Percentiles rank a stretch among this genome's conserved stretches.
Evolutionary conservation across 129 eudicot species (phyloP).

Genomic region (Arctium minus): DNA sequence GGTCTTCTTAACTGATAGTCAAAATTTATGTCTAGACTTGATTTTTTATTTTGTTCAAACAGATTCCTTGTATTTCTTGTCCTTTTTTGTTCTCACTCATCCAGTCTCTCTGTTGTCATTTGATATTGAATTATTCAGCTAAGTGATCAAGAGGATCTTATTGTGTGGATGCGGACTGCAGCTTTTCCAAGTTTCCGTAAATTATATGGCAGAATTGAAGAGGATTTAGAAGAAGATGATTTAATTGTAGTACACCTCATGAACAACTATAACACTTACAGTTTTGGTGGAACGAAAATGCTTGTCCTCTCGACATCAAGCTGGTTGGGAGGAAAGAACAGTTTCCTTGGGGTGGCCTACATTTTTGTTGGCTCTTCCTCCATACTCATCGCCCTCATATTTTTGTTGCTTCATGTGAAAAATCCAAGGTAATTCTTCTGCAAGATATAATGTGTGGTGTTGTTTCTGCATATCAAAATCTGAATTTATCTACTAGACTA

Average conservation of each 20-base stretch:
- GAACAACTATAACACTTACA: slow-evolving; percentile 87
- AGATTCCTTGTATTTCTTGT: background rate
- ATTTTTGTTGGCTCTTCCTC: slow-evolving; percentile 56
- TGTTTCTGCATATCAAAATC: slow-evolving; percentile 4
- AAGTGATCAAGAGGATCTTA: slow-evolving; percentile 91
- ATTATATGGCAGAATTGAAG: slow-evolving; percentile 80
- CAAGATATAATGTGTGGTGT: background rate
- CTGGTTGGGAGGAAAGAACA: slow-evolving; percentile 89
- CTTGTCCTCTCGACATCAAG: slow-evolving; percentile 82
- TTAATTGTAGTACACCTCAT: slow-evolving; percentile 42
- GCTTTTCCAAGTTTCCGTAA: slow-evolving; percentile 90
- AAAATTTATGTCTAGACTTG: background rate
- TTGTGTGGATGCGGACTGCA: slow-evolving; percentile 96
- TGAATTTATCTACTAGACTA: background rate
- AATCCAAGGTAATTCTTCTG: slow-evolving; percentile 54
- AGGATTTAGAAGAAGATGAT: slow-evolving; percentile 68
- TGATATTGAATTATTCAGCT: slow-evolving; percentile 36
- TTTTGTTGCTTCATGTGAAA: slow-evolving; percentile 72
- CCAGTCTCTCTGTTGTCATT: background rate
- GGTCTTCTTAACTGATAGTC: background rate
- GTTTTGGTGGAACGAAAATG: slow-evolving; percentile 74
- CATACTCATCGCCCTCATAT: slow-evolving; percentile 54
- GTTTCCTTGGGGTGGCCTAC: slow-evolving; percentile 77
- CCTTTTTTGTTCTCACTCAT: background rate
- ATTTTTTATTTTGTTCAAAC: background rate